Percentiles rank a stretch among this genome's conserved stretches.
These are phyloP conservation scores for Volvariella volvacea DNA, from an alignment of 1,284 basidiomycete species.

Conservation along the genomic window DNA sequence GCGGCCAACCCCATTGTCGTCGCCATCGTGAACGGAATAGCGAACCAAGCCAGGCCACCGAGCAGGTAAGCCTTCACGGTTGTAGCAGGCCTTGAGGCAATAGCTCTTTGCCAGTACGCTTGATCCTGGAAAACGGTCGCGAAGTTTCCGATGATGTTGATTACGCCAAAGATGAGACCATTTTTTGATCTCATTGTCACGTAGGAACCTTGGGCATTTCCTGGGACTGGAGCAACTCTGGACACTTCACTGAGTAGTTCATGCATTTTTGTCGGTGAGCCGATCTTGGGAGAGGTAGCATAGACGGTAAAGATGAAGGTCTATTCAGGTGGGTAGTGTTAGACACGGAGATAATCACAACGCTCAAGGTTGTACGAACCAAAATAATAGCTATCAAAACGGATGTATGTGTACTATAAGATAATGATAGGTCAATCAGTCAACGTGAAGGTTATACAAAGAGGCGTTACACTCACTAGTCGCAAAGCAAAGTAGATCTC, in stretches of 20 bases:
- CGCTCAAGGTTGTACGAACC: constrained; percentile 35
- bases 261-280: constrained; percentile 52
- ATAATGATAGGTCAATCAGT: too few relatives aligned
- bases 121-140: constrained; percentile 76
- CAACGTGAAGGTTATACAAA: too few relatives aligned
- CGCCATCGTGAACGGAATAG: constrained; percentile 75
- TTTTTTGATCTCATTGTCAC: constrained; percentile 76
- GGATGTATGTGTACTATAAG: constrained; percentile 63
- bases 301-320: constrained; percentile 64
- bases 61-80: constrained; percentile 86
- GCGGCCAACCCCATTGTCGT: constrained; percentile 81
- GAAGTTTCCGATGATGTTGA: constrained; percentile 83
- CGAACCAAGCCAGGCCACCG: constrained; percentile 88
- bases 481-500: constrained; percentile 53
- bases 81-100: constrained; percentile 77
- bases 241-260: constrained; percentile 50
- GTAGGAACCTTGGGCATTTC: constrained; percentile 67
- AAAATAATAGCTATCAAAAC: constrained; percentile 81
- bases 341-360: too few relatives aligned
- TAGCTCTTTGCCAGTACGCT: constrained; percentile 82
- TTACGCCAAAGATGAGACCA: constrained; percentile 84
- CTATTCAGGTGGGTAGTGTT: constrained; percentile 9
- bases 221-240: constrained; percentile 41
- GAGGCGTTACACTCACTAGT: constrained; percentile 43
- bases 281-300: constrained; percentile 60